Evolutionary conservation across 495 filamentous ascomycete species (phyloP).

Genomic region (Halenospora varia): DNA sequence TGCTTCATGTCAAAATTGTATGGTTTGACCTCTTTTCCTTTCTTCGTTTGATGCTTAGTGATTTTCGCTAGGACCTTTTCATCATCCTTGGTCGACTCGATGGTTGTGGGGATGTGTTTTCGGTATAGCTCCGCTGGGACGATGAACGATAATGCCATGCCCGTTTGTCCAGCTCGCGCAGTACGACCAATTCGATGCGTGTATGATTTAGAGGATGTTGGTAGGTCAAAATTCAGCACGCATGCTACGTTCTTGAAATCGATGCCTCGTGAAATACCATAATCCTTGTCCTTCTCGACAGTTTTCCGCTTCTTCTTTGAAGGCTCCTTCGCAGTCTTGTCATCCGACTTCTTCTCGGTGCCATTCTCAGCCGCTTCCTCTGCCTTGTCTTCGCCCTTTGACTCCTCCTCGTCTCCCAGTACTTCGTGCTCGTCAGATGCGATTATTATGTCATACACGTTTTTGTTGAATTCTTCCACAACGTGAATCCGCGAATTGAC

Average conservation of each 20-base stretch:
- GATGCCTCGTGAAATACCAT: slow-evolving; percentile 87
- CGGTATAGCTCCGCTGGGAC: slow-evolving; percentile 74
- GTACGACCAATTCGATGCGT: slow-evolving; percentile 94
- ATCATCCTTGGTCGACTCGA: slow-evolving; percentile 70
- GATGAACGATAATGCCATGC: slow-evolving; percentile 94
- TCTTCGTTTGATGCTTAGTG: slow-evolving; percentile 63
- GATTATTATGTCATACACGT: slow-evolving; percentile 94
- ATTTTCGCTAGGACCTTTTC: slow-evolving; percentile 77
- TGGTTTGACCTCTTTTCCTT: slow-evolving; percentile 72
- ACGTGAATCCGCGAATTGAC: slow-evolving; percentile 91
- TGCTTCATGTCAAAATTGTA: slow-evolving; percentile 94
- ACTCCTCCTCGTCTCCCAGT: slow-evolving; percentile 55
- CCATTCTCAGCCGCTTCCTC: slow-evolving; percentile 4
- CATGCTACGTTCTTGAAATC: slow-evolving; percentile 95
- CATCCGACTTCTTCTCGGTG: slow-evolving; percentile 5
- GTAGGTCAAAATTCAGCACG: slow-evolving; percentile 96
- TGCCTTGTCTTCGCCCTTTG: slow-evolving; percentile 18
- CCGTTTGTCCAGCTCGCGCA: slow-evolving; percentile 80
- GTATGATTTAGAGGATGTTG: slow-evolving; percentile 83
- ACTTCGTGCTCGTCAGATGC: slow-evolving; percentile 91
- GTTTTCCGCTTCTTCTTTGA: slow-evolving; percentile 60
- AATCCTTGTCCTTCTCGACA: slow-evolving; percentile 69
- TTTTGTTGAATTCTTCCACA: slow-evolving; percentile 95
- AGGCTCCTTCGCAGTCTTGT: slow-evolving; percentile 27
- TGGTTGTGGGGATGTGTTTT: slow-evolving; percentile 83